phyloP scores from a whole-genome alignment of 768 basidiomycete species.

The Saitozyma sp. region DNA sequence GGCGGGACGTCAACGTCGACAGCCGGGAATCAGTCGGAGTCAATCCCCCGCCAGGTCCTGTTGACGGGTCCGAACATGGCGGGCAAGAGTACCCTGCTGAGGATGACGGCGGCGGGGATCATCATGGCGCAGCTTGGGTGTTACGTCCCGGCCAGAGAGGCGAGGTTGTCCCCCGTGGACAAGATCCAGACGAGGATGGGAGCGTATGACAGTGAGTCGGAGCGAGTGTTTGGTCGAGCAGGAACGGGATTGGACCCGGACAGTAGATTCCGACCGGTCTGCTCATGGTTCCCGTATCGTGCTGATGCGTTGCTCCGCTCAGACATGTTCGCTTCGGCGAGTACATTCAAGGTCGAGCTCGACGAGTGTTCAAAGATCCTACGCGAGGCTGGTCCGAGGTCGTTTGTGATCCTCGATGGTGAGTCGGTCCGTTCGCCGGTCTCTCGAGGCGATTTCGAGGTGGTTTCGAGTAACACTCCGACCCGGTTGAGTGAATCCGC shows the following conservation, averaged over 20 bases:
- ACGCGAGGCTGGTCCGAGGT: slow-evolving; percentile 87
- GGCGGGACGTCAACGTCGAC: slow-evolving; percentile 57
- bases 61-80: slow-evolving; percentile 74
- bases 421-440: slow-evolving; percentile 27
- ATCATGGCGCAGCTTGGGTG: slow-evolving; percentile 92
- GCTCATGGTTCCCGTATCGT: background rate
- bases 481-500: too few relatives aligned
- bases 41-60: slow-evolving; percentile 67
- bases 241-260: background rate
- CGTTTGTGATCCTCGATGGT: slow-evolving; percentile 94
- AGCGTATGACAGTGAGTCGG: slow-evolving; percentile 76
- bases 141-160: slow-evolving; percentile 82
- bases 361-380: slow-evolving; percentile 97
- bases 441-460: too few relatives aligned
- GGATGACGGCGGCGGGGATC: slow-evolving; percentile 93
- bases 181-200: slow-evolving; percentile 94
- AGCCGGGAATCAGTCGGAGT: background rate
- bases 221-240: too few relatives aligned
- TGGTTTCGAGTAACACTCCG: too few relatives aligned
- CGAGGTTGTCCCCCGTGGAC: slow-evolving; percentile 88
- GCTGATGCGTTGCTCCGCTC: slow-evolving; percentile 7
- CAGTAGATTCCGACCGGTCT: background rate
- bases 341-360: slow-evolving; percentile 95
- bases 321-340: slow-evolving; percentile 52
- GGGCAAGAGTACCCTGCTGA: slow-evolving; percentile 74